Evolutionary conservation across 768 basidiomycete species (phyloP).

Genomic region (Macrolepiota dolichaula): DNA sequence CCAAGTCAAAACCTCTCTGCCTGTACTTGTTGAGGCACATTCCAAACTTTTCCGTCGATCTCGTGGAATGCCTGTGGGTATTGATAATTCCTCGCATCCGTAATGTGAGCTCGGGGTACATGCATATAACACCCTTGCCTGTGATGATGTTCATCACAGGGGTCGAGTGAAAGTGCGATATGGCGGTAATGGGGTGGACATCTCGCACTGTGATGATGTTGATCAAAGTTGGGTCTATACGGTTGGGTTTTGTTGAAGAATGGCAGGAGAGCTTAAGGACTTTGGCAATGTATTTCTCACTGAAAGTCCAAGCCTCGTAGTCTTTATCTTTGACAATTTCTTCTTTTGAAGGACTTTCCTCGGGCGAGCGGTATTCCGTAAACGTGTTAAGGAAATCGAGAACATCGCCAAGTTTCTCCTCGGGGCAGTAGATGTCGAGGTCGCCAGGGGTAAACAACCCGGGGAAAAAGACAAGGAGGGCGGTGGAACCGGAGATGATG

Average conservation of each 20-base stretch:
- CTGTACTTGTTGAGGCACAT: conserved; percentile 1
- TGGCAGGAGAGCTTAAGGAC: conserved; percentile 2
- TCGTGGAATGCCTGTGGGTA: neutral
- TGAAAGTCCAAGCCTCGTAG: neutral
- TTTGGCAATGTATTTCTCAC: conserved; percentile 1
- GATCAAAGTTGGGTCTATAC: neutral
- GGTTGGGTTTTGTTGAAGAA: neutral
- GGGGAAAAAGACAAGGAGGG: conserved; percentile 9
- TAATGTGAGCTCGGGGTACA: conserved; percentile 10
- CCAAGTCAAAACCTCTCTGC: conserved; percentile 6
- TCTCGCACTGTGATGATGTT: conserved; percentile 5
- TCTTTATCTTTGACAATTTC: neutral
- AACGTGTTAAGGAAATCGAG: conserved; percentile 1
- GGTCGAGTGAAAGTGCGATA: conserved; percentile 11
- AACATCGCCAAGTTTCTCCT: neutral
- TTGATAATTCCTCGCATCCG: conserved; percentile 2
- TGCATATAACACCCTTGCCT: conserved; percentile 6
- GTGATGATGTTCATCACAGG: conserved; percentile 14
- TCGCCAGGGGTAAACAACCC: conserved; percentile 7
- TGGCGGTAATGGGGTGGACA: neutral
- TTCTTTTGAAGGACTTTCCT: neutral
- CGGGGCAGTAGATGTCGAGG: conserved; percentile 9
- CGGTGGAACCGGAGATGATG: conserved; percentile 9
- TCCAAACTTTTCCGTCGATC: neutral
- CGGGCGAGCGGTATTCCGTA: conserved; percentile 1